Conservation (phyloP, 139 green algal genomes). For the Chlamydomonas applanata region DNA sequence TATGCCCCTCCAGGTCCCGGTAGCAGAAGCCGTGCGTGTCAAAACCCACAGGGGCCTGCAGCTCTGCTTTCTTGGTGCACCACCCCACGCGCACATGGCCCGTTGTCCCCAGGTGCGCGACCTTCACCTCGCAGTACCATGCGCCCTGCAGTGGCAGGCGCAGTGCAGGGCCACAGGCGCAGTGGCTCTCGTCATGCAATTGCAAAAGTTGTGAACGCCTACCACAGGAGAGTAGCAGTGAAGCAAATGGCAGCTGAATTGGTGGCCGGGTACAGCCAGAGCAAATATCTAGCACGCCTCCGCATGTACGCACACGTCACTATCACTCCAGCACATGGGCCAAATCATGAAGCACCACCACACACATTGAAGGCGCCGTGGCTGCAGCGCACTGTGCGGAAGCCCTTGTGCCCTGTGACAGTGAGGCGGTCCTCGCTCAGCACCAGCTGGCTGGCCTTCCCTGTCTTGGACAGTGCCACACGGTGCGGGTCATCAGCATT, state of each 20-base stretch:
- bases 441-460: constrained; percentile 59
- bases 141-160: constrained; percentile 14
- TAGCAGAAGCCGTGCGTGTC: constrained; percentile 72
- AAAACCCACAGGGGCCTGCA: constrained; percentile 83
- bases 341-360: background rate
- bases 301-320: too few relatives aligned
- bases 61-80: constrained; percentile 68
- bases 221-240: too few relatives aligned
- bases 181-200: background rate
- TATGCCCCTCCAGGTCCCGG: constrained; percentile 72
- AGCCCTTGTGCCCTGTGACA: constrained; percentile 69
- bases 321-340: background rate
- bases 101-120: constrained; percentile 62
- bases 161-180: background rate
- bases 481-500: constrained; percentile 20
- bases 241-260: too few relatives aligned
- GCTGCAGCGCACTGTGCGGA: constrained; percentile 63
- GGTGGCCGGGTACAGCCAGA: too few relatives aligned
- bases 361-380: constrained; percentile 54
- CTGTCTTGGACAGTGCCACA: constrained; percentile 50
- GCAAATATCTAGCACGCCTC: too few relatives aligned
- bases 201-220: background rate
- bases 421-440: constrained; percentile 53
- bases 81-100: constrained; percentile 75
- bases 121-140: constrained; percentile 76